Conservation (phyloP, 345 rosid species). For the Eucalyptus sideroxylon region DNA sequence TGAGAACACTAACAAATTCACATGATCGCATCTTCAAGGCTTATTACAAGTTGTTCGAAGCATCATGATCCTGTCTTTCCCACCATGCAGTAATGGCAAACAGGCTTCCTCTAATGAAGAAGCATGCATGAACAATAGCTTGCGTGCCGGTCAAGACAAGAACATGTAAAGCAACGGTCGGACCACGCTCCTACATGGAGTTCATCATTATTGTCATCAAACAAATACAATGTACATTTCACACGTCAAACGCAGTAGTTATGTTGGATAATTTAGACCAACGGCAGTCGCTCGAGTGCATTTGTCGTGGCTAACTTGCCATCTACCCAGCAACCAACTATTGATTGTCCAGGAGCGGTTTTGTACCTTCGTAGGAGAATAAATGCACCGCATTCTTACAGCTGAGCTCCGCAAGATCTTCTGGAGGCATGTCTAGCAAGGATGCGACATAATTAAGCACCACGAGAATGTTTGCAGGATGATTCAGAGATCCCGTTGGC, state of each 20-base stretch:
- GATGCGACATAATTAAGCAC: slow-evolving; percentile 53
- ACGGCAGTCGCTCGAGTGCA: neutral
- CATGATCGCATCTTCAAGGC: neutral
- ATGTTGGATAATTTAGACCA: neutral
- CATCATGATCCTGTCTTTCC: neutral
- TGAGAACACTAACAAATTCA: neutral
- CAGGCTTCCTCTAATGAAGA: neutral
- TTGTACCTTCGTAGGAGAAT: slow-evolving; percentile 39
- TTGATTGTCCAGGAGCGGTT: neutral
- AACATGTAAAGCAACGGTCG: neutral
- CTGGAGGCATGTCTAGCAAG: slow-evolving; percentile 46
- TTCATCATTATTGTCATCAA: neutral
- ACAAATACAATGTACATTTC: neutral
- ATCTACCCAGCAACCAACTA: neutral
- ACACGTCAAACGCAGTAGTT: neutral
- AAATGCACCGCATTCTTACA: slow-evolving; percentile 45
- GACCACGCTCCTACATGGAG: neutral
- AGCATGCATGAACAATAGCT: neutral
- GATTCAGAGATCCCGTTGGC: slow-evolving; percentile 57
- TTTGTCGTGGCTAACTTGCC: neutral
- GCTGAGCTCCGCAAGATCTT: slow-evolving; percentile 60
- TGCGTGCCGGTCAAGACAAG: neutral
- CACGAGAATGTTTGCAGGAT: slow-evolving; percentile 68
- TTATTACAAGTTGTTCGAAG: neutral
- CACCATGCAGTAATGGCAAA: neutral